phyloP scores from a whole-genome alignment of 139 green algal genomes.

The Picochlorum sp. region DNA sequence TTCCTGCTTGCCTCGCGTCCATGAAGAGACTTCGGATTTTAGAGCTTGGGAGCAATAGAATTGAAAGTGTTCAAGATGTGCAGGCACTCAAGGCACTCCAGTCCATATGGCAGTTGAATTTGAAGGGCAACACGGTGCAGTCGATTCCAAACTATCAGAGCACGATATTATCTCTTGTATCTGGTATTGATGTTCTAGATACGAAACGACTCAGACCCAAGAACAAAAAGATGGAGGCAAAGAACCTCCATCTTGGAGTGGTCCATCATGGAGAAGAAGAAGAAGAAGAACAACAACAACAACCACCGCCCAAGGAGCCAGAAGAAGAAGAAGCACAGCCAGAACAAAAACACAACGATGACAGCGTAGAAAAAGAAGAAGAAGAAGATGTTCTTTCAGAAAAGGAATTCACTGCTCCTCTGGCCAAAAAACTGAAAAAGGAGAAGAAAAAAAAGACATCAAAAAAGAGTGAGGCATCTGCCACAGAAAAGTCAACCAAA shows the following conservation, averaged over 20 bases:
- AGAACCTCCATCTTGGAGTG: no score
- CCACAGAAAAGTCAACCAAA: no score
- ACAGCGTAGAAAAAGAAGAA: neutral
- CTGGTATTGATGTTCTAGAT: conserved; percentile 29
- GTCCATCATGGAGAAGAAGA: no score
- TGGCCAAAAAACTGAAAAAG: neutral
- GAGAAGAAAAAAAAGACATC: conserved; percentile 4
- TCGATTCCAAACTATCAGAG: conserved; percentile 7
- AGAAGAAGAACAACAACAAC: no score
- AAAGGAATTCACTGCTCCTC: conserved; percentile 3
- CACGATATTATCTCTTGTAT: conserved; percentile 10
- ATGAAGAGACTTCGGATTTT: conserved; percentile 18
- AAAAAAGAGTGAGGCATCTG: no score
- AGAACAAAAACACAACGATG: no score
- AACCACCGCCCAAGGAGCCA: neutral
- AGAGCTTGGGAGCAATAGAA: conserved; percentile 24
- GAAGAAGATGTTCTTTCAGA: conserved; percentile 1
- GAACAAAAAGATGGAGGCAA: neutral
- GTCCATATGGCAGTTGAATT: conserved; percentile 15
- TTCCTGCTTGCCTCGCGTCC: conserved; percentile 19
- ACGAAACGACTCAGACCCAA: conserved; percentile 11
- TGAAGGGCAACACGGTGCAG: conserved; percentile 28
- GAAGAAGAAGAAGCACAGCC: no score
- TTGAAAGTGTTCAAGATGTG: conserved; percentile 13
- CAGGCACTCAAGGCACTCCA: conserved; percentile 25